Base-by-base conservation (phyloP, 257 asterid genomes). In the Schizonepeta tenuifolia region DNA sequence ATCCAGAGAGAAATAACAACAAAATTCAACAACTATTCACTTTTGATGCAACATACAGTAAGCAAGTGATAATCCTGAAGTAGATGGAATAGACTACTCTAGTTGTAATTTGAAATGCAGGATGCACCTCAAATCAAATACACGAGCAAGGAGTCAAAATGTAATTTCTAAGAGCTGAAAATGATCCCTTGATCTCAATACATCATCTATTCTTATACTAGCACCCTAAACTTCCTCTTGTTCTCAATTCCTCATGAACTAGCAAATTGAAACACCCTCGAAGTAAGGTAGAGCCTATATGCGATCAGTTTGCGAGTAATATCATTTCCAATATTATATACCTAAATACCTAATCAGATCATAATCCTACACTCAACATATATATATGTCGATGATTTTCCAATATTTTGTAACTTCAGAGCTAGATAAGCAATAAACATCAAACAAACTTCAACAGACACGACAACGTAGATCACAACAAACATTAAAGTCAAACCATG, bases 121-220 rank as follows among this genome's bases (percentile, higher is more conserved):
- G 31, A 56, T 21, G 56, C 64, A 58, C 54, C 66, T 53, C 47
- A 13, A 26, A 69, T 49, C 13, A 60, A 51, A 22, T 66, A 51
- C 13, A 55, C 7, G 13, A 44, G 26, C 11, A 5, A 64, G 11
- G 62, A 44, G 67, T 31, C n/a, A 31, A 9, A 20, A 17, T 1
- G 20, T 21, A 53, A 28, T 28, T 70, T 40, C 44, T 54, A 56
- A 20, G n/a, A 46, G 17, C 46, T 33, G 31, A 43, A 74, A 26
- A 20, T 24, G n/a, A 67, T 18, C 14, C 74, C 59, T 9, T 33
- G 9, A 57, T 55, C 40, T 58, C 17, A 9, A 40, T 22, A 7
- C 67, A 67, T 31, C 22, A 40, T 74, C 26, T 22, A 65, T 28
- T 28, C 21, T 35, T 35, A 68, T n/a, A 60, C n/a, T 6, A 59